Conservation (phyloP, 148 eudicot genomes). For the Nepenthes gracilis region DNA sequence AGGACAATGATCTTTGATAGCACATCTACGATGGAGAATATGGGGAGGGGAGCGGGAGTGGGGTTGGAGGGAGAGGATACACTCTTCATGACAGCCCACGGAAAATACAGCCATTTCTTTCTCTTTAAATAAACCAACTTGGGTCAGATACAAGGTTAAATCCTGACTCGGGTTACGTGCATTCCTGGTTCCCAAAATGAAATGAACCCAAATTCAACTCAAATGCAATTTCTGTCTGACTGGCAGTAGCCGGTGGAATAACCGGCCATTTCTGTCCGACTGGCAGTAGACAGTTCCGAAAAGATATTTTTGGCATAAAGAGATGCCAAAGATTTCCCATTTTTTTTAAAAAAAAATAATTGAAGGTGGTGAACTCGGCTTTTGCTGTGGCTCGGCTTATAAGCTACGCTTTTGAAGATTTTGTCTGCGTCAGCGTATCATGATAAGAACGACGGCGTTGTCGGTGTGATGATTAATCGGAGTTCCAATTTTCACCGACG, state of each 20-base stretch:
- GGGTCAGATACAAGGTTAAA: constrained; percentile 29
- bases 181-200: constrained; percentile 15
- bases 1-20: constrained; percentile 1
- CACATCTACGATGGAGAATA: neutral
- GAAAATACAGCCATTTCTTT: constrained; percentile 15
- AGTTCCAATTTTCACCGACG: no score
- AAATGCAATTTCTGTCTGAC: constrained; percentile 42
- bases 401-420: constrained; percentile 22
- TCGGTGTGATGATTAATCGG: constrained; percentile 16
- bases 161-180: constrained; percentile 47
- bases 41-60: constrained; percentile 1
- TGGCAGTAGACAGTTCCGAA: constrained; percentile 5
- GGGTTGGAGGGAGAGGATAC: neutral
- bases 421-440: constrained; percentile 35
- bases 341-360: no score
- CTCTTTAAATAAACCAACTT: constrained; percentile 57
- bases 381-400: no score
- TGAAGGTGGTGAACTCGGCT: constrained; percentile 5
- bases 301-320: constrained; percentile 2
- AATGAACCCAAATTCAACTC: constrained; percentile 34
- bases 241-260: constrained; percentile 27
- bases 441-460: constrained; percentile 18
- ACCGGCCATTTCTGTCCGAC: neutral
- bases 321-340: neutral
- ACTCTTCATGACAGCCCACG: constrained; percentile 27